Evolutionary conservation across 306 rosid species (phyloP).

Genomic region (Acacia acuminata): DNA sequence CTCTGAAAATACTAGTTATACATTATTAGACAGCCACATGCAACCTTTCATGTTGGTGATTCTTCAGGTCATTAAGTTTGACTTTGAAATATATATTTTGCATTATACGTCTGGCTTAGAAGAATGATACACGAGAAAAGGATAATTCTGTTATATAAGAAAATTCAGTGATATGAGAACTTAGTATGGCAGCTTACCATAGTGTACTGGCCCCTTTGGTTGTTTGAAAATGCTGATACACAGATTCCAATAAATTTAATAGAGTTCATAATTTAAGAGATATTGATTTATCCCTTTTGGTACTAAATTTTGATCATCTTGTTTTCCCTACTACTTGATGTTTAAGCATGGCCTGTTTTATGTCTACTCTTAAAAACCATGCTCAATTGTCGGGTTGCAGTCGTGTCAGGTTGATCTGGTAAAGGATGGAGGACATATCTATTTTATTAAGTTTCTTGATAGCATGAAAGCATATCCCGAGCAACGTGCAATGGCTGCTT

Average conservation of each 20-base stretch:
- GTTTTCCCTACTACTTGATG: background rate
- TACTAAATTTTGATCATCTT: background rate
- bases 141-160: background rate
- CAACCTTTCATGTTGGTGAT: background rate
- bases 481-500: constrained; percentile 99
- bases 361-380: constrained; percentile 21
- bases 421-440: constrained; percentile 91
- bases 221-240: background rate
- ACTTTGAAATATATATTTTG: background rate
- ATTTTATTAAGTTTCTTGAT: constrained; percentile 96
- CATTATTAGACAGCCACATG: background rate
- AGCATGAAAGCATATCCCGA: constrained; percentile 90
- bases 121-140: no score
- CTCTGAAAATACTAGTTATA: background rate
- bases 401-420: constrained; percentile 99
- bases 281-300: background rate
- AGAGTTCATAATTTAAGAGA: background rate
- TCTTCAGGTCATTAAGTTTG: background rate
- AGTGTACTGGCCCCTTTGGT: background rate
- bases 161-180: background rate
- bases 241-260: background rate
- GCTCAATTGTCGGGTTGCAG: constrained; percentile 52
- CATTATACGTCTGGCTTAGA: background rate
- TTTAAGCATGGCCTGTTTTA: constrained; percentile 9
- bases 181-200: background rate